Evolutionary conservation across 169 alveolate species (phyloP).

Genomic region (Plasmodium ovale): DNA sequence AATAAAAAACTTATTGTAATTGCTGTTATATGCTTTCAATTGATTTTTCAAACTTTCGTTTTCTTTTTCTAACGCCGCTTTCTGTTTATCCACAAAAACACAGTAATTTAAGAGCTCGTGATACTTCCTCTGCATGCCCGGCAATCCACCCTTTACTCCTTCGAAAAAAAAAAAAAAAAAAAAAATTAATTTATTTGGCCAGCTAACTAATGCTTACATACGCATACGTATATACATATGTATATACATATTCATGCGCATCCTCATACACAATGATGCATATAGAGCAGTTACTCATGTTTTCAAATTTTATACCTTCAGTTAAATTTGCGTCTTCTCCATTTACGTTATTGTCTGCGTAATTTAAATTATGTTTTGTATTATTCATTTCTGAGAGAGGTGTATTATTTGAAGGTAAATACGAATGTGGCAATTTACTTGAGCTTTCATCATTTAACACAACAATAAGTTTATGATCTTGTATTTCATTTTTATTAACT

Average conservation of each 20-base stretch:
- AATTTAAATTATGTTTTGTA: constrained; percentile 82
- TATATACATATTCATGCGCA: neutral
- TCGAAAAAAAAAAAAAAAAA: constrained; percentile 50
- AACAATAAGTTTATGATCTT: constrained; percentile 89
- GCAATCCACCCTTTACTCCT: constrained; percentile 79
- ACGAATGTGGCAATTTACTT: constrained; percentile 79
- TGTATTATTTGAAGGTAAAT: constrained; percentile 80
- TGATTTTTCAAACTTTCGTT: constrained; percentile 82
- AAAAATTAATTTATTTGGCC: neutral
- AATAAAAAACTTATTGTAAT: constrained; percentile 43
- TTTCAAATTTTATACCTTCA: too few relatives aligned
- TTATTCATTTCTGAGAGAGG: constrained; percentile 83
- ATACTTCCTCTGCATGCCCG: constrained; percentile 82
- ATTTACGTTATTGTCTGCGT: constrained; percentile 81
- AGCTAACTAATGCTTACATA: neutral
- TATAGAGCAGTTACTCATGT: too few relatives aligned
- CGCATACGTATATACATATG: neutral
- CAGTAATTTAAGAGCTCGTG: constrained; percentile 90
- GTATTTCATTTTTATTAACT: constrained; percentile 85
- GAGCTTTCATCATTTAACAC: constrained; percentile 85
- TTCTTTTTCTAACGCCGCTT: constrained; percentile 84
- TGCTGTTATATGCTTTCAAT: constrained; percentile 55
- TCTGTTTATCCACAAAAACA: constrained; percentile 89
- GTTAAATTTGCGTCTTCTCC: constrained; percentile 45
- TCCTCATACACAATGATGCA: neutral